Evolutionary conservation across 2,329 filamentous ascomycete genomes (phyloP).

Genomic region (Lachnellula cervina): DNA sequence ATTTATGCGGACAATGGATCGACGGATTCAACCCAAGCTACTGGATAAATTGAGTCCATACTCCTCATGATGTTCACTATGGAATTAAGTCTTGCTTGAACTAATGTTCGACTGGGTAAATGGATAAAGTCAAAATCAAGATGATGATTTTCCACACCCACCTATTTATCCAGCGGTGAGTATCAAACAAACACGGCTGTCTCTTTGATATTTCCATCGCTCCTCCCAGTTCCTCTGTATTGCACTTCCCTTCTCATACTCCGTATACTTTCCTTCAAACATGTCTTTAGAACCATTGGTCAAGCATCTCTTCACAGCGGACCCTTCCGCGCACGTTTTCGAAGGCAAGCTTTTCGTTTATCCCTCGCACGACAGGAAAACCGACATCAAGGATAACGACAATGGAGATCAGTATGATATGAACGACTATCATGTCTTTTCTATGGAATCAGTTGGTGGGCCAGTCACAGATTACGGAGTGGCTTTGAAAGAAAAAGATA

Average conservation of each 20-base stretch:
- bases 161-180: neutral
- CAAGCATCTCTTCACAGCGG: slow-evolving; percentile 66
- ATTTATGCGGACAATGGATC: neutral
- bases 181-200: slow-evolving; percentile 2
- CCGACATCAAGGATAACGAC: slow-evolving; percentile 70
- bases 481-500: slow-evolving; percentile 57
- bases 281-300: slow-evolving; percentile 11
- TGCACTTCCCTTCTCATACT: neutral
- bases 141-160: neutral
- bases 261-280: neutral
- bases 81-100: neutral
- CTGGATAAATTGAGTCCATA: neutral
- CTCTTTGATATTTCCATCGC: neutral
- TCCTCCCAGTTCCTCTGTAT: neutral
- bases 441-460: slow-evolving; percentile 48
- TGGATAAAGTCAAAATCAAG: neutral
- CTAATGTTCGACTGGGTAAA: neutral
- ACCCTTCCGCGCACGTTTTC: slow-evolving; percentile 78
- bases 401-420: slow-evolving; percentile 85
- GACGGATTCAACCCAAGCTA: neutral
- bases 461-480: slow-evolving; percentile 69
- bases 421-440: slow-evolving; percentile 77
- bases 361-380: slow-evolving; percentile 75
- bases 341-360: slow-evolving; percentile 72
- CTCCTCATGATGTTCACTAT: neutral